A percentile compares a stretch with the other conserved stretches of the same genome.
Conservation (phyloP, 306 rosid species). For the Lathyrus tuberosus region DNA sequence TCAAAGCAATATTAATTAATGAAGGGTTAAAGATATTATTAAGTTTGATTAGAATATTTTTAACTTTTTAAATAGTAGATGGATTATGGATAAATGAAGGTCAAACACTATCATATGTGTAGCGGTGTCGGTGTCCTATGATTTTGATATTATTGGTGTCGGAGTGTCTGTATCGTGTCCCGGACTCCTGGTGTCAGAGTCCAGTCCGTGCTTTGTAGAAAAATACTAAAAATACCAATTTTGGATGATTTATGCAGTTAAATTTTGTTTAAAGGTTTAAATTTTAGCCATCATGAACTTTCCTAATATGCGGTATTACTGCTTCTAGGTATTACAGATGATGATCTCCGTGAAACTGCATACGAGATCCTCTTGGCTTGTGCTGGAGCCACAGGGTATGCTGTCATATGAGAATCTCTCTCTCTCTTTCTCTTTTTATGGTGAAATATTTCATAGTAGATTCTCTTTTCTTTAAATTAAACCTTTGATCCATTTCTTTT, state of each 20-base stretch:
- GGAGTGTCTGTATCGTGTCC: no score
- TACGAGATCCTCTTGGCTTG: slow-evolving; percentile 93
- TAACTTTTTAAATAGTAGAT: no score
- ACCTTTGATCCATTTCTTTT: slow-evolving; percentile 25
- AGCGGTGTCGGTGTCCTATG: no score
- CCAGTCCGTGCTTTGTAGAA: no score
- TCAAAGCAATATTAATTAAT: no score
- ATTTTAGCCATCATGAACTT: slow-evolving; percentile 14
- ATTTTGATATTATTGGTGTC: no score
- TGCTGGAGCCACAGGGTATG: slow-evolving; percentile 98
- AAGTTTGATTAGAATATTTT: no score
- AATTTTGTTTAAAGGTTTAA: slow-evolving; percentile 24
- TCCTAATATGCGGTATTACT: slow-evolving; percentile 40
- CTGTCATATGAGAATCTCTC: slow-evolving; percentile 30
- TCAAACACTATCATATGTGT: no score
- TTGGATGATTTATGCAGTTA: slow-evolving; percentile 35
- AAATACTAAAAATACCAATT: neutral
- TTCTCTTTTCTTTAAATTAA: slow-evolving; percentile 33
- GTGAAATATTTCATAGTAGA: slow-evolving; percentile 12
- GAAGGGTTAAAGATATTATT: no score
- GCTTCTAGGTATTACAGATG: slow-evolving; percentile 76
- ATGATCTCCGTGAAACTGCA: slow-evolving; percentile 93
- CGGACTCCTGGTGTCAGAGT: no score
- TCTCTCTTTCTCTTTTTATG: slow-evolving; percentile 19
- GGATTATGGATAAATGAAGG: no score